These are phyloP conservation scores for Daldinia grandis DNA, from an alignment of 495 filamentous ascomycete species.

Conservation along the genomic window DNA sequence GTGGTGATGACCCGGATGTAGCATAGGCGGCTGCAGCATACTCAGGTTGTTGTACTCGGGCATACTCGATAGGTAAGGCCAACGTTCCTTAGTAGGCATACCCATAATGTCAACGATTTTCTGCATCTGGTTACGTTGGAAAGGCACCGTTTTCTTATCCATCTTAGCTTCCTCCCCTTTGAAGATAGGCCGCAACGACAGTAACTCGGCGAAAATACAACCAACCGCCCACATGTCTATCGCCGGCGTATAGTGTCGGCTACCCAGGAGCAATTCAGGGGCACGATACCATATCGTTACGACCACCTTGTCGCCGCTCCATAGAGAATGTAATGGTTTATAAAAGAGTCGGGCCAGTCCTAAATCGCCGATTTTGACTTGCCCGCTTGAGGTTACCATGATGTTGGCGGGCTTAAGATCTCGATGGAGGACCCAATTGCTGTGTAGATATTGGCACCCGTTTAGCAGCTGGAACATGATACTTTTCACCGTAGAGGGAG, in stretches of 20 bases:
- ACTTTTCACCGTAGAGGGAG: conserved; percentile 84
- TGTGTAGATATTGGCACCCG: conserved; percentile 92
- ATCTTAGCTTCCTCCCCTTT: conserved; percentile 99
- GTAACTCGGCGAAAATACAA: conserved; percentile 95
- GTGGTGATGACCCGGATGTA: conserved; percentile 52
- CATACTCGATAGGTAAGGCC: conserved; percentile 82
- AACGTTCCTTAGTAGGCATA: conserved; percentile 84
- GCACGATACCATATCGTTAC: conserved; percentile 99
- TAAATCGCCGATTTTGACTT: conserved; percentile 93
- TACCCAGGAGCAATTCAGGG: conserved; percentile 90
- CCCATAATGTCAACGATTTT: conserved; percentile 98
- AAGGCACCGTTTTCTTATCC: conserved; percentile 98
- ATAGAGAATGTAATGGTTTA: conserved; percentile 90
- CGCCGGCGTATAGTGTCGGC: conserved; percentile 92
- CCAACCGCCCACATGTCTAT: conserved; percentile 98
- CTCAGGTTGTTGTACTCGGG: conserved; percentile 80
- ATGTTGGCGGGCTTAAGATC: conserved; percentile 99
- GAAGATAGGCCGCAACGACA: conserved; percentile 93
- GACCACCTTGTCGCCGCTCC: conserved; percentile 95
- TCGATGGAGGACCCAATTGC: conserved; percentile 96
- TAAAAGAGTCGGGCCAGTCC: conserved; percentile 92
- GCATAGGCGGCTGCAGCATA: conserved; percentile 64
- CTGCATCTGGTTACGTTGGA: conserved; percentile 98
- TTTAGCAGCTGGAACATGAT: conserved; percentile 96
- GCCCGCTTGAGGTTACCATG: conserved; percentile 90